These are phyloP conservation scores for Talaromyces trachyspermus DNA, from an alignment of 495 filamentous ascomycete genomes.

Conservation along the genomic window DNA sequence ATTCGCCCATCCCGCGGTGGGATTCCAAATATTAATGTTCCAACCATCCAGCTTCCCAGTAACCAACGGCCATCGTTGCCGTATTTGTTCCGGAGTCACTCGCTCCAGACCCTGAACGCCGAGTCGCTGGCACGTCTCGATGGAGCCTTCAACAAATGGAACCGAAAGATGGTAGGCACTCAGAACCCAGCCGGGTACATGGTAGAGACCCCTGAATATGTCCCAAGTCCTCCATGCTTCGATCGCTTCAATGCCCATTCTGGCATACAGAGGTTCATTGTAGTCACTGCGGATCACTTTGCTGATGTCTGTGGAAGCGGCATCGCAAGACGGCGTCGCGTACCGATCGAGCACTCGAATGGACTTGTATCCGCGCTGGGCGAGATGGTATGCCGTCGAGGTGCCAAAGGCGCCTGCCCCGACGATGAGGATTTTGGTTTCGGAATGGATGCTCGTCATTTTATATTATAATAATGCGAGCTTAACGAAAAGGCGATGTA, in stretches of 20 bases:
- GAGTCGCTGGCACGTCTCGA: conserved; percentile 15
- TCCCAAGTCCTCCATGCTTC: conserved; percentile 14
- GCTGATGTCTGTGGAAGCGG: conserved; percentile 22
- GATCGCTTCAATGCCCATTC: conserved; percentile 17
- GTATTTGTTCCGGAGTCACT: conserved; percentile 17
- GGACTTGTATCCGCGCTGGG: conserved; percentile 16
- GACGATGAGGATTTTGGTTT: conserved; percentile 24
- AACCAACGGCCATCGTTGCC: conserved; percentile 15
- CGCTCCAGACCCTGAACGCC: conserved; percentile 14
- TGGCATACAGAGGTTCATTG: conserved; percentile 19
- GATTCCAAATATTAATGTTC: conserved; percentile 23
- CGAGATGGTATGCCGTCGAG: conserved; percentile 33
- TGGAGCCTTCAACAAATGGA: conserved; percentile 21
- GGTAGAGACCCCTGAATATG: conserved; percentile 23
- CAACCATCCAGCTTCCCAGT: conserved; percentile 21
- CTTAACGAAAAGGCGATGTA: no score
- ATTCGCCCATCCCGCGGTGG: conserved; percentile 24
- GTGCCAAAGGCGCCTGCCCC: conserved; percentile 35
- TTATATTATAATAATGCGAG: no score
- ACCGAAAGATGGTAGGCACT: conserved; percentile 15
- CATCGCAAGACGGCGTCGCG: conserved; percentile 19
- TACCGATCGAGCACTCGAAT: conserved; percentile 27
- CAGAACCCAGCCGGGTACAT: conserved; percentile 25
- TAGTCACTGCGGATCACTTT: conserved; percentile 28
- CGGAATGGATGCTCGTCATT: conserved; percentile 9